Evolutionary conservation across 2,329 filamentous ascomycete genomes (phyloP).

Genomic region (Fusarium fracticaudum): DNA sequence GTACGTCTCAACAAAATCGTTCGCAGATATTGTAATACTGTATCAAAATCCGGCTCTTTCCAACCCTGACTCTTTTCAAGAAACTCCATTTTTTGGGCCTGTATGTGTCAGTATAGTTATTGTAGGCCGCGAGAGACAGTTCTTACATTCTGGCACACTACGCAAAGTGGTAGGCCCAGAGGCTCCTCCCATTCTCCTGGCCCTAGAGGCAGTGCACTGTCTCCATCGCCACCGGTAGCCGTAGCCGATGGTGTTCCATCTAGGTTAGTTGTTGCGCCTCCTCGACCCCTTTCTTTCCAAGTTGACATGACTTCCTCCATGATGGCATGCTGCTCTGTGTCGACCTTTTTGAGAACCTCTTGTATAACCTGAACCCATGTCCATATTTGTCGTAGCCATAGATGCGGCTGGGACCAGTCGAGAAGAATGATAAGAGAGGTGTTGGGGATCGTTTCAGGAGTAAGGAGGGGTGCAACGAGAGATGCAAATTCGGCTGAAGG

Average conservation of each 20-base stretch:
- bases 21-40: constrained; percentile 90
- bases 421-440: constrained; percentile 91
- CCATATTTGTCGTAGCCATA: constrained; percentile 88
- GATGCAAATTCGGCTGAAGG: constrained; percentile 85
- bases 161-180: constrained; percentile 84
- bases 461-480: constrained; percentile 85
- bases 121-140: neutral
- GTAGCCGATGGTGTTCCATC: constrained; percentile 69
- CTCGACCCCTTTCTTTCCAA: constrained; percentile 81
- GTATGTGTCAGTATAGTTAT: constrained; percentile 35
- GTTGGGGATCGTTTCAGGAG: constrained; percentile 82
- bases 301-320: constrained; percentile 87
- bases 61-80: constrained; percentile 90
- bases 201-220: constrained; percentile 79
- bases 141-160: constrained; percentile 93
- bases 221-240: constrained; percentile 64
- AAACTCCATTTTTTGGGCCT: constrained; percentile 89
- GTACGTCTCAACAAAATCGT: constrained; percentile 87
- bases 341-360: constrained; percentile 77
- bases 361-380: constrained; percentile 89
- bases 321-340: constrained; percentile 78
- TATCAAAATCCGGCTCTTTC: constrained; percentile 97
- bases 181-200: constrained; percentile 95
- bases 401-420: constrained; percentile 94
- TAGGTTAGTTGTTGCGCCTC: constrained; percentile 68